A percentile compares a stretch with the other conserved stretches of the same genome.
phyloP scores from a whole-genome alignment of 2,329 filamentous ascomycete genomes.

The Bipolaris cookei region DNA sequence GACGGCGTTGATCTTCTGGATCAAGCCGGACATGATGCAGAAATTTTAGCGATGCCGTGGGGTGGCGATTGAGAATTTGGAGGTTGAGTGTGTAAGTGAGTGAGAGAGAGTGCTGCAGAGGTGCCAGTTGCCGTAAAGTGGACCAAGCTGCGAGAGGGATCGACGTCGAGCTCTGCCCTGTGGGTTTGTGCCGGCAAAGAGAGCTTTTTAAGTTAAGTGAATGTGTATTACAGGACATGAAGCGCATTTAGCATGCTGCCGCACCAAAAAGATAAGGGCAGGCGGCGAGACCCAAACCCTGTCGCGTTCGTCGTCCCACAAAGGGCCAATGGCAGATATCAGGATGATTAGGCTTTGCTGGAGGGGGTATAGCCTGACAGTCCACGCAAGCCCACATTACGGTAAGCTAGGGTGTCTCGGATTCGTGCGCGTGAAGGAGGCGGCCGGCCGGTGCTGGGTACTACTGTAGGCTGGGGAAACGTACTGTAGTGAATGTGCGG shows the following conservation, averaged over 20 bases:
- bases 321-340: constrained; percentile 16
- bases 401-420: constrained; percentile 13
- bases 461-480: constrained; percentile 5
- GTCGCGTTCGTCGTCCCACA: constrained; percentile 9
- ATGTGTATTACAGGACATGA: constrained; percentile 18
- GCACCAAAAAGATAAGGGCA: constrained; percentile 45
- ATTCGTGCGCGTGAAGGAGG: constrained; percentile 9
- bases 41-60: constrained; percentile 16
- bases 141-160: constrained; percentile 13
- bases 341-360: constrained; percentile 13
- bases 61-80: constrained; percentile 6
- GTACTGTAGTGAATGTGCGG: constrained; percentile 2
- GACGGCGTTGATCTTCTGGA: constrained; percentile 43
- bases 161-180: constrained; percentile 13
- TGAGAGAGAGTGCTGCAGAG: neutral
- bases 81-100: neutral
- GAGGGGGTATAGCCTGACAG: constrained; percentile 9
- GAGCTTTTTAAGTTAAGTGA: constrained; percentile 19
- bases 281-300: constrained; percentile 21
- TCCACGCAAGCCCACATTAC: constrained; percentile 16
- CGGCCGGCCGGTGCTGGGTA: constrained; percentile 9
- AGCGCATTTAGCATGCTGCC: constrained; percentile 35
- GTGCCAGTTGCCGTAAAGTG: constrained; percentile 6
- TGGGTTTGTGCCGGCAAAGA: constrained; percentile 12
- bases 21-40: constrained; percentile 40